These are phyloP conservation scores for Rhododendron ovatum DNA, from an alignment of 148 eudicot genomes.

Conservation along the genomic window DNA sequence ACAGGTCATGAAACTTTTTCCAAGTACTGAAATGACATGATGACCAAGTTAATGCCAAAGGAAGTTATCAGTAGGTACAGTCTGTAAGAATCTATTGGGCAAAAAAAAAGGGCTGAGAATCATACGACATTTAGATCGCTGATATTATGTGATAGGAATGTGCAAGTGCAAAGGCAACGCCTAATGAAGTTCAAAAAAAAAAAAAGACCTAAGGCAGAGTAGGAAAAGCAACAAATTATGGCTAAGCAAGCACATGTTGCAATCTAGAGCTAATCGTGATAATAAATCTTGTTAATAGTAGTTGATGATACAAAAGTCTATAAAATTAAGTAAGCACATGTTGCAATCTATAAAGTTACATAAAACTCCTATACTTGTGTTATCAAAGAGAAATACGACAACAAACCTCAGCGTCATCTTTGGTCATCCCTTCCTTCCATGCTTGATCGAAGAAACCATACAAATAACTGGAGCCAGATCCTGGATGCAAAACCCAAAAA, in stretches of 20 bases:
- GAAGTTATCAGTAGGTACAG: not conserved
- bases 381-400: not conserved
- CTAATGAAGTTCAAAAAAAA: not conserved
- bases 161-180: not conserved
- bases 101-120: not conserved
- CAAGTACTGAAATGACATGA: not conserved
- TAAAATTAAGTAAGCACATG: not conserved
- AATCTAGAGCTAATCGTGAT: not conserved
- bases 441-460: slow-evolving; percentile 87
- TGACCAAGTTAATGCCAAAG: not conserved
- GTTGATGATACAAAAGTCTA: not conserved
- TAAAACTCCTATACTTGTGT: not conserved
- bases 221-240: not conserved
- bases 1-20: not conserved
- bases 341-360: too few species aligned
- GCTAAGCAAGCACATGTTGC: not conserved
- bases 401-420: slow-evolving; percentile 89
- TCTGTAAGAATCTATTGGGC: not conserved
- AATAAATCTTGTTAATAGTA: not conserved
- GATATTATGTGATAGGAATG: not conserved
- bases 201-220: not conserved
- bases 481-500: slow-evolving; percentile 22
- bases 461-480: slow-evolving; percentile 82
- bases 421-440: slow-evolving; percentile 85
- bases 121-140: not conserved